Evolutionary conservation across 257 asterid species (phyloP).

Genomic region (Marsdenia floribunda): DNA sequence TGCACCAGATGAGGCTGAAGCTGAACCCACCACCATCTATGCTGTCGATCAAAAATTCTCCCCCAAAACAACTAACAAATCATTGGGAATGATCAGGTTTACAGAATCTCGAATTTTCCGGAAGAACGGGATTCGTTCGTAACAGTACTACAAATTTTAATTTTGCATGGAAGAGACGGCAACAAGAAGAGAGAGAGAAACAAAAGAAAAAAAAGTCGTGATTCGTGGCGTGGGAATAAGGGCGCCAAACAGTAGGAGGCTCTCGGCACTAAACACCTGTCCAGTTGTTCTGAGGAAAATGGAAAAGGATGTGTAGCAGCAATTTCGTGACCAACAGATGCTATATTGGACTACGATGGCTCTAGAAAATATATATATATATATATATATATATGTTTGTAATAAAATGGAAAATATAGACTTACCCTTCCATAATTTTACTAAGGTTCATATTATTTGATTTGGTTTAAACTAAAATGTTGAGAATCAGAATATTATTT

Average conservation of each 20-base stretch:
- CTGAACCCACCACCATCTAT: constrained; percentile 40
- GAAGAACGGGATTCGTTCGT: background rate
- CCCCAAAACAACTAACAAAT: too few species aligned
- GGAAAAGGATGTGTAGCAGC: background rate
- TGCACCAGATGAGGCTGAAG: constrained; percentile 34
- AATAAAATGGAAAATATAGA: too few species aligned
- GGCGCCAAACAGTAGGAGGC: constrained; percentile 32
- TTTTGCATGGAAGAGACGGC: background rate
- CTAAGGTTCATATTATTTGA: too few species aligned
- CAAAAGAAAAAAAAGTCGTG: background rate
- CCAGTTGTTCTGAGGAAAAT: background rate
- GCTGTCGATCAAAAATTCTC: background rate
- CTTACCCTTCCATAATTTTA: too few species aligned
- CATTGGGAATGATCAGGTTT: background rate
- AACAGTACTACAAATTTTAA: background rate
- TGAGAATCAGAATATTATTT: too few species aligned
- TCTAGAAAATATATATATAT: too few species aligned
- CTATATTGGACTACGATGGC: too few species aligned
- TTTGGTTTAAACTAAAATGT: too few species aligned
- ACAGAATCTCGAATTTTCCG: background rate
- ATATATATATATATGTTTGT: too few species aligned
- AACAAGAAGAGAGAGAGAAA: too few species aligned
- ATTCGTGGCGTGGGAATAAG: constrained; percentile 43
- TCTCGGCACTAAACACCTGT: constrained; percentile 9
- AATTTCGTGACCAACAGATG: background rate